Conservation (phyloP, 768 basidiomycete genomes). For the Stropharia rugosoannulata region DNA sequence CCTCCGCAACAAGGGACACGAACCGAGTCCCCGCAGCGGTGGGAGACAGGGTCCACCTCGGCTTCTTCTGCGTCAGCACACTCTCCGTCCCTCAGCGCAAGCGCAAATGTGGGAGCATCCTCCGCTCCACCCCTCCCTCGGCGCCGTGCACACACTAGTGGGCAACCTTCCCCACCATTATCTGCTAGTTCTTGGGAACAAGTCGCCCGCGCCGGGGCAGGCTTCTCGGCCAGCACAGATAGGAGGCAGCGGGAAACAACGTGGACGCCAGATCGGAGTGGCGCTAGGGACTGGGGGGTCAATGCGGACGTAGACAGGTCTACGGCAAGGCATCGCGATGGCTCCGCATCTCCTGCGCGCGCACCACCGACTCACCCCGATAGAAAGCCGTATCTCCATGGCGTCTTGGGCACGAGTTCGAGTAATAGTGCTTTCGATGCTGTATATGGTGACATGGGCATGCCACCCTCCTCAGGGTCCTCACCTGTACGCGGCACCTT, state of each 20-base stretch:
- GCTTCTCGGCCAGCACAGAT: background rate
- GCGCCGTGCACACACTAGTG: slow-evolving; percentile 18
- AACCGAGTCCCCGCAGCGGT: background rate
- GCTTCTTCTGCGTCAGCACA: background rate
- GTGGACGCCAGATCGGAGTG: too few species aligned
- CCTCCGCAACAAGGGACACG: background rate
- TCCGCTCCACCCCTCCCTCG: slow-evolving; percentile 31
- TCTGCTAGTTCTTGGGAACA: slow-evolving; percentile 47
- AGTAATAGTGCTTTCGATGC: slow-evolving; percentile 17
- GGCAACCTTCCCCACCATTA: slow-evolving; percentile 34
- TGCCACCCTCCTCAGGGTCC: background rate
- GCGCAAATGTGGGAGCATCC: background rate
- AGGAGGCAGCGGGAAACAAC: background rate
- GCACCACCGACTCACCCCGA: slow-evolving; percentile 55
- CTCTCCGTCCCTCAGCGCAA: background rate
- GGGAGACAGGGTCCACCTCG: background rate
- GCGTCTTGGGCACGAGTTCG: background rate
- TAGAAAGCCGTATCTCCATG: slow-evolving; percentile 31
- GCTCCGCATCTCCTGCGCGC: slow-evolving; percentile 8
- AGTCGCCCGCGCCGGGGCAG: slow-evolving; percentile 36
- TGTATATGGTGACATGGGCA: slow-evolving; percentile 14
- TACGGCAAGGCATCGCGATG: too few species aligned
- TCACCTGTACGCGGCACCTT: too few species aligned
- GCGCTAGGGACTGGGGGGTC: too few species aligned
- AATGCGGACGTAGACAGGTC: background rate